Evolutionary conservation across 345 rosid species (phyloP).

Genomic region (Citrus reticulata): DNA sequence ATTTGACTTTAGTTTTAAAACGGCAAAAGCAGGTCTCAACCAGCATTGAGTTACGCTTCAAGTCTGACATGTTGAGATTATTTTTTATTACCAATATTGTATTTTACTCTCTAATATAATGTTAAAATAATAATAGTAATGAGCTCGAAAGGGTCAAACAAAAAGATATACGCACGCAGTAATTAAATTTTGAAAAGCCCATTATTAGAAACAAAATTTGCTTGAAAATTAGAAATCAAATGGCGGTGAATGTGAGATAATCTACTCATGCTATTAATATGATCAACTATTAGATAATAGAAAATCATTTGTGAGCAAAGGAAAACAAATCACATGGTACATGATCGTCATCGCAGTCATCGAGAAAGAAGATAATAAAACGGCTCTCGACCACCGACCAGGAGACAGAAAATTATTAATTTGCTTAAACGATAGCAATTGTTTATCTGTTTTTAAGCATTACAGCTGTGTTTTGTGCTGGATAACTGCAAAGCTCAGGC

Average conservation of each 20-base stretch:
- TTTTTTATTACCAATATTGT: too few species aligned
- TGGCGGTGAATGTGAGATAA: neutral
- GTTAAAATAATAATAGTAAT: too few species aligned
- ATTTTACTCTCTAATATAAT: too few species aligned
- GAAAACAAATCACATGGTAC: neutral
- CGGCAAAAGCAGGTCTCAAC: too few species aligned
- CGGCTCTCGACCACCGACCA: neutral
- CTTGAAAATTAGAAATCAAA: neutral
- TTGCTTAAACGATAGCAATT: too few species aligned
- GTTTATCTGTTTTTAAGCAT: neutral
- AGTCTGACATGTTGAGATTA: too few species aligned
- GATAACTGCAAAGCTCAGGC: neutral
- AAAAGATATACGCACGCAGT: too few species aligned
- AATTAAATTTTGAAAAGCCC: too few species aligned
- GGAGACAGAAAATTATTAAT: neutral
- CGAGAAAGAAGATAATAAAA: neutral
- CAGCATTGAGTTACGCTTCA: too few species aligned
- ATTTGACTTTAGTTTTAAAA: too few species aligned
- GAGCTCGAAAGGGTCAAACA: too few species aligned
- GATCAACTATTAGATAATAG: neutral
- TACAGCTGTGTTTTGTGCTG: neutral
- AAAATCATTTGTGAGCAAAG: neutral
- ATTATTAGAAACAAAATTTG: neutral
- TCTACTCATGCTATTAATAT: neutral
- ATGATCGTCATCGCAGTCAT: neutral